phyloP scores from a whole-genome alignment of 2,329 filamentous ascomycete species.

The Leptographium radiaticola region DNA sequence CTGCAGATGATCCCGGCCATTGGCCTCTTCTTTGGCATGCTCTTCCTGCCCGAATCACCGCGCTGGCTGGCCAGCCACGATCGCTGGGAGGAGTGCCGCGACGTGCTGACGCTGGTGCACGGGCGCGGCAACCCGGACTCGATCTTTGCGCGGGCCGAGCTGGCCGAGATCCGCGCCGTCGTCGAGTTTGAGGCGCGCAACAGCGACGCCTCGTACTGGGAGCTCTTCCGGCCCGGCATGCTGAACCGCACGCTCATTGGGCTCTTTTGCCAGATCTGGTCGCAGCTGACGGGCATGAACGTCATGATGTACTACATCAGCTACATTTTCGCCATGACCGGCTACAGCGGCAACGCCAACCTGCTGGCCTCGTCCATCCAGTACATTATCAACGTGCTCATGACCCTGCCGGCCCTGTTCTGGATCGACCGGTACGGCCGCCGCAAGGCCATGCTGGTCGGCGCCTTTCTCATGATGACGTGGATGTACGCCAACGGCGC shows the following conservation, averaged over 20 bases:
- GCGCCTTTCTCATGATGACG: conserved; percentile 48
- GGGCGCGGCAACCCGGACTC: conserved; percentile 51
- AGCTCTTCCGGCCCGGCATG: conserved; percentile 63
- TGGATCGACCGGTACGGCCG: conserved; percentile 68
- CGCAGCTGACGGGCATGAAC: conserved; percentile 65
- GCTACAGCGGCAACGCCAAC: conserved; percentile 40
- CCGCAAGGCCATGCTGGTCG: conserved; percentile 51
- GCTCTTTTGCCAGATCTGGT: conserved; percentile 63
- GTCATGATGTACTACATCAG: conserved; percentile 61
- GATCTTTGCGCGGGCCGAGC: conserved; percentile 53
- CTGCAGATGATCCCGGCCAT: conserved; percentile 32
- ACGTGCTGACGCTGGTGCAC: conserved; percentile 43
- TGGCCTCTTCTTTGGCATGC: conserved; percentile 26
- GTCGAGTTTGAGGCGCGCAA: conserved; percentile 62
- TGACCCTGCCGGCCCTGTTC: conserved; percentile 64
- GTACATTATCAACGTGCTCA: conserved; percentile 67
- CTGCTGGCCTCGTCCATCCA: conserved; percentile 57
- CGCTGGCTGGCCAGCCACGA: conserved; percentile 37
- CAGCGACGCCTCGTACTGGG: conserved; percentile 54
- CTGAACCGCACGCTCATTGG: conserved; percentile 61
- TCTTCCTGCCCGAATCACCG: conserved; percentile 34
- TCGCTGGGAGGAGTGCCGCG: conserved; percentile 30
- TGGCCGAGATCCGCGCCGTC: conserved; percentile 60
- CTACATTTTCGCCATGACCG: conserved; percentile 62
- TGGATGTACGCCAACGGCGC: conserved; percentile 33